Conservation (phyloP, 371 early-diverging fungal genomes). For the Mortierella sp. region DNA sequence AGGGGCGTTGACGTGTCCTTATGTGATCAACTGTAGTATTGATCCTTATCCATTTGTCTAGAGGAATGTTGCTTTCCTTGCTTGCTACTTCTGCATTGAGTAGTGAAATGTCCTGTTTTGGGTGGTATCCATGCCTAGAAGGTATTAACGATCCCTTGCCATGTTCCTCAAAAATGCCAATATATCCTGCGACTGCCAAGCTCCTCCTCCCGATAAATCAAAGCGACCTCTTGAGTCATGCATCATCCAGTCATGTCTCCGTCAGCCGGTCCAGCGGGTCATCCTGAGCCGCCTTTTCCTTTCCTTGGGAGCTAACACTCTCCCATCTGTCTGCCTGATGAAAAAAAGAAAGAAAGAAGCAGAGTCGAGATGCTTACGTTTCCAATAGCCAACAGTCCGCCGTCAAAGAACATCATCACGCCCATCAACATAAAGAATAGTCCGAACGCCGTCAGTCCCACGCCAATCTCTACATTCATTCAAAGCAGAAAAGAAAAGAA, state of each 20-base stretch:
- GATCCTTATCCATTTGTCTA: background rate
- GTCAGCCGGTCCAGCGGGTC: no score
- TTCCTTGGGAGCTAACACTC: background rate
- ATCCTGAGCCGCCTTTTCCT: background rate
- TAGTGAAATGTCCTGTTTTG: no score
- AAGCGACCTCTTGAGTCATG: no score
- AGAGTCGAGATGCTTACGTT: slow-evolving; percentile 75
- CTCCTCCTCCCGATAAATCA: no score
- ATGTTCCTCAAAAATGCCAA: no score
- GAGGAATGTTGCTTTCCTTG: background rate
- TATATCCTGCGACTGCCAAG: no score
- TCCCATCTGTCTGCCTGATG: background rate
- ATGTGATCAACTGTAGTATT: background rate
- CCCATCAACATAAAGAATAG: slow-evolving; percentile 94
- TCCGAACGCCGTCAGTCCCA: slow-evolving; percentile 97
- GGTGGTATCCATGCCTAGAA: no score
- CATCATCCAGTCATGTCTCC: no score
- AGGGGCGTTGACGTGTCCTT: background rate
- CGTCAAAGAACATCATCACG: slow-evolving; percentile 94
- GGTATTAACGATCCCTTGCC: no score
- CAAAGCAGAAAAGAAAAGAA: slow-evolving; percentile 10
- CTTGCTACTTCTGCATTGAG: no score
- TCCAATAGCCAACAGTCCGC: slow-evolving; percentile 96
- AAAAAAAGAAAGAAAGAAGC: background rate
- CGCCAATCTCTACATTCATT: slow-evolving; percentile 87